Percentiles rank a stretch among this genome's conserved stretches.
Evolutionary conservation across 2,329 filamentous ascomycete species (phyloP).

Genomic region (Fusarium sp.): DNA sequence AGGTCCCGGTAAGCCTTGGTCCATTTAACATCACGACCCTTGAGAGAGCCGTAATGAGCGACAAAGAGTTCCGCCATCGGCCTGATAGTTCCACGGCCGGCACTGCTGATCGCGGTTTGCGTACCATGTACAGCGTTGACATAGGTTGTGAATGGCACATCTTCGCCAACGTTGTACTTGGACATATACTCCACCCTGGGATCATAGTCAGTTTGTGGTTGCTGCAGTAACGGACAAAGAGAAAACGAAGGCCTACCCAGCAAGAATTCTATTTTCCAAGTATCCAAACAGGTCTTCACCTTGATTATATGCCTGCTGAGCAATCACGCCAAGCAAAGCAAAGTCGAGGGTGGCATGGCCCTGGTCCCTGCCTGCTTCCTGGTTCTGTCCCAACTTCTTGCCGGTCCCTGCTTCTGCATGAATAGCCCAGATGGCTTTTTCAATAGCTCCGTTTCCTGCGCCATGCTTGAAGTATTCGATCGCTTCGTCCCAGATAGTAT

Average conservation of each 20-base stretch:
- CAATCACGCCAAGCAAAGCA: neutral
- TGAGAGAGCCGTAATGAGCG: neutral
- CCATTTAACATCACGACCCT: neutral
- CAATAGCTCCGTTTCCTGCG: neutral
- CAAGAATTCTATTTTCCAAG: neutral
- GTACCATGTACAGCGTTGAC: neutral
- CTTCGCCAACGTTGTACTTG: neutral
- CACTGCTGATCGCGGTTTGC: neutral
- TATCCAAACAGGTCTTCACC: neutral
- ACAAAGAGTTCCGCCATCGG: neutral
- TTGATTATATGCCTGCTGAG: neutral
- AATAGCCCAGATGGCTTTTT: neutral
- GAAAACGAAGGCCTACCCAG: neutral
- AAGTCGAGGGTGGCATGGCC: neutral
- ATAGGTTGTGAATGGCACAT: neutral
- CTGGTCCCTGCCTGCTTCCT: neutral
- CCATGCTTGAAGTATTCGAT: neutral
- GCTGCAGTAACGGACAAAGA: neutral
- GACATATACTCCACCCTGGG: neutral
- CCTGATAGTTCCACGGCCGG: neutral
- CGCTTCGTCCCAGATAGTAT: neutral
- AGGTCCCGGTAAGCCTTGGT: neutral
- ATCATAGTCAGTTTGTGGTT: neutral
- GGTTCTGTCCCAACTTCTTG: neutral
- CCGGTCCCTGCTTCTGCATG: neutral